Conservation (phyloP, 176 grass and related monocot genomes). For the Ananas comosus region DNA sequence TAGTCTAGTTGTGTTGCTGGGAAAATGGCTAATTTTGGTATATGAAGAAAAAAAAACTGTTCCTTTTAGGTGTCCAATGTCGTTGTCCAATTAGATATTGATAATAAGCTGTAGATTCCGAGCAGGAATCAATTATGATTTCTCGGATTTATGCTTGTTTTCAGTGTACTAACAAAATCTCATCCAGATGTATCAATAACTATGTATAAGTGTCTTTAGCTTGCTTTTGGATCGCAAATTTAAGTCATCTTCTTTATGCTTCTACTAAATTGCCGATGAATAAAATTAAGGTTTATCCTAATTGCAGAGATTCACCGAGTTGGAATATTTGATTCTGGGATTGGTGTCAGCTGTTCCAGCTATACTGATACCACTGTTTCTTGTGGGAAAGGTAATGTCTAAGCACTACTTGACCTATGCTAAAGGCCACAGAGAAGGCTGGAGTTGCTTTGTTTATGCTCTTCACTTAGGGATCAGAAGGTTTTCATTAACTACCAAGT, state of each 20-base stretch:
- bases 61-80: no score
- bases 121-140: no score
- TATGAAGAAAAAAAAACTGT: no score
- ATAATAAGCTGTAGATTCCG: no score
- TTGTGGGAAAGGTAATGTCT: slow-evolving; percentile 63
- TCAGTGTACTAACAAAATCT: no score
- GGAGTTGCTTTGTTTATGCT: not conserved
- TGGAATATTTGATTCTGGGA: slow-evolving; percentile 80
- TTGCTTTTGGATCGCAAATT: not conserved
- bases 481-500: not conserved
- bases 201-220: not conserved
- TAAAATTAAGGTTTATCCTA: not conserved
- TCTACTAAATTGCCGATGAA: not conserved
- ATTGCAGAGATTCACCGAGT: slow-evolving; percentile 71
- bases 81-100: no score
- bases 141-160: no score
- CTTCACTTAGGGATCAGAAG: not conserved
- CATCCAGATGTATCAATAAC: no score
- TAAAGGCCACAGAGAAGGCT: no score
- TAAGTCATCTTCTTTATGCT: not conserved
- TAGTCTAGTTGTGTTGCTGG: no score
- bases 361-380: slow-evolving; percentile 59
- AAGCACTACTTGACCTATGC: no score
- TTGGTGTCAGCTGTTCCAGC: slow-evolving; percentile 73
- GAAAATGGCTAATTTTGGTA: no score